These are phyloP conservation scores for Candida anglica DNA, from an alignment of 805 yeast species.

Conservation along the genomic window DNA sequence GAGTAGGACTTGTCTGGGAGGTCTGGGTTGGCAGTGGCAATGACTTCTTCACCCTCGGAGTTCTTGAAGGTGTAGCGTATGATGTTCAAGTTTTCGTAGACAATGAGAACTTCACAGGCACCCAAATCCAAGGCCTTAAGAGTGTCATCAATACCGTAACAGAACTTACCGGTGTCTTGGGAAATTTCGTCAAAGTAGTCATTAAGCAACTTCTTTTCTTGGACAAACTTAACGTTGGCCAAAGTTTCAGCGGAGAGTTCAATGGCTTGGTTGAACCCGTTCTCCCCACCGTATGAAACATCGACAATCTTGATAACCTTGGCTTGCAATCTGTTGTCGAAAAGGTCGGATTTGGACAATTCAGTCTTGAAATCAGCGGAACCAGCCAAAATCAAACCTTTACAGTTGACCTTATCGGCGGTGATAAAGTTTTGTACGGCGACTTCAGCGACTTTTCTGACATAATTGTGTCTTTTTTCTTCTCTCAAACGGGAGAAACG, in stretches of 20 bases:
- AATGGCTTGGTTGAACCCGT: conserved; percentile 98
- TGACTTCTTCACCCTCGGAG: conserved; percentile 70
- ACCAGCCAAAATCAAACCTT: conserved; percentile 96
- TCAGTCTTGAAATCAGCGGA: conserved; percentile 98
- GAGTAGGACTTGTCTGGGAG: conserved; percentile 72
- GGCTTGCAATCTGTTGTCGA: conserved; percentile 82
- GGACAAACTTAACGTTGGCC: conserved; percentile 95
- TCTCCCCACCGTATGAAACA: conserved; percentile 98
- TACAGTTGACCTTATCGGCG: conserved; percentile 89
- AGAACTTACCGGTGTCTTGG: conserved; percentile 94
- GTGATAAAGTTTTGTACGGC: conserved; percentile 97
- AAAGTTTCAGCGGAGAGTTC: conserved; percentile 96
- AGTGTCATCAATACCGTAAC: conserved; percentile 97
- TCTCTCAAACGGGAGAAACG: conserved; percentile 99
- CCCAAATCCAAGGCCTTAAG: conserved; percentile 94
- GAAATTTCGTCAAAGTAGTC: conserved; percentile 95
- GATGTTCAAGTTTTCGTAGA: conserved; percentile 85
- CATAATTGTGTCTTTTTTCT: conserved; percentile 98
- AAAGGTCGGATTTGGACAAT: conserved; percentile 86
- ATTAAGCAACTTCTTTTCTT: conserved; percentile 93
- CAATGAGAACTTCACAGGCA: conserved; percentile 90
- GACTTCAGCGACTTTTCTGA: conserved; percentile 95
- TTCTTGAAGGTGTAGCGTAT: conserved; percentile 82
- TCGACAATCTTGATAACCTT: conserved; percentile 92
- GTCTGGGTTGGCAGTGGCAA: conserved; percentile 70